Conservation (phyloP, 495 filamentous ascomycete genomes). For the Cercophora sp. region DNA sequence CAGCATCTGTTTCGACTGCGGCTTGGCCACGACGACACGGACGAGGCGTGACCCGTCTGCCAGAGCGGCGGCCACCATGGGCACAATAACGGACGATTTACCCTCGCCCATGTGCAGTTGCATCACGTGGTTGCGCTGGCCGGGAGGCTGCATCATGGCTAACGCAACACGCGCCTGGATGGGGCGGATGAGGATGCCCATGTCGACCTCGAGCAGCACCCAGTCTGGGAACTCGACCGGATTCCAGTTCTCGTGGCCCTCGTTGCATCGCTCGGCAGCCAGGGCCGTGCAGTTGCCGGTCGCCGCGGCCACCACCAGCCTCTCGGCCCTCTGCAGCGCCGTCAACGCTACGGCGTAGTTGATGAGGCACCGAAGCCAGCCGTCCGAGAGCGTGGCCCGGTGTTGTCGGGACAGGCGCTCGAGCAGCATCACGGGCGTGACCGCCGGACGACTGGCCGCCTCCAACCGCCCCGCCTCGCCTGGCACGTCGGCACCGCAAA, state of each 20-base stretch:
- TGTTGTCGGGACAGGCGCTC: slow-evolving; percentile 27
- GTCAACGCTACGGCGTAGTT: slow-evolving; percentile 35
- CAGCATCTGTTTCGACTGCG: slow-evolving; percentile 59
- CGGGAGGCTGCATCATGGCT: slow-evolving; percentile 52
- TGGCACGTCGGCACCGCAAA: too few species aligned
- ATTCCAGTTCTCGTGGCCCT: slow-evolving; percentile 51
- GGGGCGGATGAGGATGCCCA: slow-evolving; percentile 56
- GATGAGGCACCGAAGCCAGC: slow-evolving; percentile 32
- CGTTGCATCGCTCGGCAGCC: slow-evolving; percentile 51
- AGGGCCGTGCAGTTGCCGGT: slow-evolving; percentile 27
- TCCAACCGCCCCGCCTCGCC: too few species aligned
- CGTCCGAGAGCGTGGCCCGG: slow-evolving; percentile 17
- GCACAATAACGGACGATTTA: slow-evolving; percentile 68
- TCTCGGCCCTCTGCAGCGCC: slow-evolving; percentile 35
- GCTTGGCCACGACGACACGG: slow-evolving; percentile 59
- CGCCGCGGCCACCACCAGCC: slow-evolving; percentile 17
- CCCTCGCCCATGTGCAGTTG: slow-evolving; percentile 77
- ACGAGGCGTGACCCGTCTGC: slow-evolving; percentile 51
- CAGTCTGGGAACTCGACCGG: slow-evolving; percentile 51
- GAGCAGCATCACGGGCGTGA: slow-evolving; percentile 38
- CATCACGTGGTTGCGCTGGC: slow-evolving; percentile 49
- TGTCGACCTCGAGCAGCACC: slow-evolving; percentile 62
- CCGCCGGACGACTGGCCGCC: too few species aligned
- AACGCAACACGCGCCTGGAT: slow-evolving; percentile 56
- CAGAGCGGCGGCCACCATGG: slow-evolving; percentile 54